Evolutionary conservation across 208 protist genomes (phyloP), one percentile per base, ranked within the genome.

Genomic region (Leishmania lainsoni): DNA sequence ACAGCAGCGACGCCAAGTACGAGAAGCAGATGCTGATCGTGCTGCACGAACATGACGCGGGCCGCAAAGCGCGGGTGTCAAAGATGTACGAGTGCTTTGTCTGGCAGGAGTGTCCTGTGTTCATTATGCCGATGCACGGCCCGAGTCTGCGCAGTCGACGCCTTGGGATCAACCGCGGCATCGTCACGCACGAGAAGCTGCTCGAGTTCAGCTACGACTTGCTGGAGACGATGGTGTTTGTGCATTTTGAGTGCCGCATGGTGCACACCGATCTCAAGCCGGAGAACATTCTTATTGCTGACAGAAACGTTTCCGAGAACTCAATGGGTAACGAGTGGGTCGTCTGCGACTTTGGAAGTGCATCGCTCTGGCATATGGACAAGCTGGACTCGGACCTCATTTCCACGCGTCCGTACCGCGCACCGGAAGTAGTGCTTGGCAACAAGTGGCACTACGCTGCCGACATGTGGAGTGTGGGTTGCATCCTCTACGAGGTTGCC

Each of bases 251-350:
- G 75, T 95, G 91, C 73, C 63, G 83, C 54, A 96, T 99, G 89
- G 97, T 99, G 59, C 98, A 99, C 91, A 99, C 98, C 12, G 98
- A 99, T 83, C 77, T 99, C 4, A 99, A 99, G 84, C 98, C 98
- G 5, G 98, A 99, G 81, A 99, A 99, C 91, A 97, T 99, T 65
- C 89, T 99, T 26, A 77, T 97, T n/a, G 86, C 88, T 6, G 90
- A 96, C 81, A 85, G 90, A 48, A 58, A 87, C 48, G 86, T 86
- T 3, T 78, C 88, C 3, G 84, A 89, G 42, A 80, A 84, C 75
- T 88, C 82, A 26, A 70, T 96, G 72, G 93, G 92, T 3, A 68
- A 88, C 54, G 79, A 73, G 48, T 98, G 93, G 92, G 83, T 95
- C 12, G 79, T 98, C 39, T 96, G 92, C 80, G 95, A 98, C 84